Base-by-base conservation (phyloP, 2,329 filamentous ascomycete species). In the Podosphaera leucotricha region DNA sequence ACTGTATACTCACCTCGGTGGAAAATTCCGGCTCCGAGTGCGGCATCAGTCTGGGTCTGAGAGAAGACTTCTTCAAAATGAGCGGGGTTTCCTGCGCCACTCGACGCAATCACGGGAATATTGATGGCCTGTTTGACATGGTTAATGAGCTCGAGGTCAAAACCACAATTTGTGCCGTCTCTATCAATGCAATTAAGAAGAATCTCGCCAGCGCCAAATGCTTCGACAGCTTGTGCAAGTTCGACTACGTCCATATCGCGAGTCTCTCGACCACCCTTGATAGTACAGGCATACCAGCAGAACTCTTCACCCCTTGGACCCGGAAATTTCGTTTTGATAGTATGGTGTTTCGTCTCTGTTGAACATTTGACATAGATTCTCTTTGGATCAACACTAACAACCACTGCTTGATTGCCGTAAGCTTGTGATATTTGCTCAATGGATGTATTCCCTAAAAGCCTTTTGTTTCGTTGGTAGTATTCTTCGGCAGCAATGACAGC, bases 231-330 rank as follows among this genome's bases (percentile, higher is more conserved):
- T 52, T 72, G 75, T 8, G 79, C 75, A 8, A 98, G 71, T 63
- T 95, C 81, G 13, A 86, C 73, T 15, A 94, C 90, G 59, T 95
- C 87, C 52, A 95, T 68, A 59, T 95, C 85, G 47, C 86, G 74
- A n/a, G 80, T 86, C 64, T 95, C 87, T 48, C 90, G 77, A 6
- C 90, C 90, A 40, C 90, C 90, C 64, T 87, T 92, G 64, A 92
- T 84, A 6, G 90, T 98, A 64, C 90, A 95, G 46, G 90, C 86
- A 60, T 94, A 98, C 87, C 87, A 98, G 65, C 84, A 93, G 61
- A 75, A 80, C 43, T 66, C 64, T 61, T 94, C 82, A 22, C 85
- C 85, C 38, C 71, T 69, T 19, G 81, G 76, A 7, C 86, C 84
- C 0, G 74, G 75, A 48, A 66, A 71, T 0, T 62, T 59, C 0